Percentiles rank a stretch among this genome's conserved stretches.
Evolutionary conservation across 2,329 filamentous ascomycete species (phyloP).

Genomic region (Alternaria sp.): DNA sequence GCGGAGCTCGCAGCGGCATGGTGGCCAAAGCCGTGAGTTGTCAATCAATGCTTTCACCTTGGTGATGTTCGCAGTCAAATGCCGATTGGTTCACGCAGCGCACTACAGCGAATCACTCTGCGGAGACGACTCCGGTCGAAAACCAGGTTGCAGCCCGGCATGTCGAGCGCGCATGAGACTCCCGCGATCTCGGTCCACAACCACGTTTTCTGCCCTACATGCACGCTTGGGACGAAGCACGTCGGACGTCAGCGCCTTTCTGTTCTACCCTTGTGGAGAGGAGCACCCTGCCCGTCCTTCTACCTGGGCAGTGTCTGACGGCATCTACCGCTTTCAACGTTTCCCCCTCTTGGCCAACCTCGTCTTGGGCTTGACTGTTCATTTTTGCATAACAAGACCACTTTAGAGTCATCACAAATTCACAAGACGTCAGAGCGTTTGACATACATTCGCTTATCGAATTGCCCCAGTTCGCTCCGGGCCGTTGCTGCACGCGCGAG

Average conservation of each 20-base stretch:
- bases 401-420: neutral
- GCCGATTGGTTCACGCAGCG: neutral
- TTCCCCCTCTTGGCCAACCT: neutral
- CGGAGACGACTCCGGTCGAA: neutral
- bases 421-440: neutral
- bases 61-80: neutral
- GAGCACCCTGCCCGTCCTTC: neutral
- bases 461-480: conserved; percentile 1
- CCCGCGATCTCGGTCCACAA: conserved; percentile 12
- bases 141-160: neutral
- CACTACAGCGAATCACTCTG: conserved; percentile 1
- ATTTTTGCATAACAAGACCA: neutral
- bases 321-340: neutral
- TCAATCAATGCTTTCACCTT: neutral
- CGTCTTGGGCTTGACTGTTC: neutral
- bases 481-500: conserved; percentile 12
- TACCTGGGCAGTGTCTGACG: neutral
- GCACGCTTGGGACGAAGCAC: neutral
- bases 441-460: conserved; percentile 12
- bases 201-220: conserved; percentile 9
- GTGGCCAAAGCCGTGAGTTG: neutral
- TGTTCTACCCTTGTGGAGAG: conserved; percentile 5
- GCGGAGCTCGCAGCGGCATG: conserved; percentile 6
- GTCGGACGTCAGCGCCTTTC: conserved; percentile 8
- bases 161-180: neutral